Base-by-base conservation (phyloP, 2,329 filamentous ascomycete genomes). In the Cadophora malorum region DNA sequence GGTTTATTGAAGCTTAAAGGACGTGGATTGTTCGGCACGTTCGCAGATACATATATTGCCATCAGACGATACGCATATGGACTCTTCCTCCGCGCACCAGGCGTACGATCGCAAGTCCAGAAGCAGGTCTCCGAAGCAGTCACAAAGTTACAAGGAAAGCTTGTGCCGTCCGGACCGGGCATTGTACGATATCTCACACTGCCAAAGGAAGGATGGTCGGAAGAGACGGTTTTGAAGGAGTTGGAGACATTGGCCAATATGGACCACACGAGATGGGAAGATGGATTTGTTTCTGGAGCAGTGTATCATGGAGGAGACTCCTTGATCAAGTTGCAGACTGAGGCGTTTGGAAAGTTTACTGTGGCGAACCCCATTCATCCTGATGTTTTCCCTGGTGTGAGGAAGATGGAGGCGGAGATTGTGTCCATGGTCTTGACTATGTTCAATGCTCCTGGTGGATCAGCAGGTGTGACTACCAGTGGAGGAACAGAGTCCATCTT, bases 331-430 rank as follows among this genome's bases (percentile, higher is more conserved):
- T 83, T 99, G 49, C 96, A 99, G 82, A 92, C 92, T 6, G 93
- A 97, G 78, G 95, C 96, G 0, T 98, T 95, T 84, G 91, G 92
- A 72, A 91, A 92, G 80, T 99, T 99, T 79, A 95, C 94, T 62
- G 96, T 99, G 35, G 88, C 94, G 49, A 99, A 99, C 79, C 96
- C 96, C 3, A 96, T 99, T 74, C 96, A 99, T 79, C 96, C 96
- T 7, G 96, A 99, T 81, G 95, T 99, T 53, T 99, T 99, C 81
- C 96, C 96, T 19, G 96, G 95, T 33, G 94, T 99, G 63, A 86
- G 96, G 76, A 99, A 99, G 87, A 99, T 99, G 96, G 96, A 99
- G 83, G 95, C 96, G 55, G 96, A 99, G 82, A 84, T 99, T 70
- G 96, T 99, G 63, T 91, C 94, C 72, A 99, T 99, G 95, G 94